Base-by-base conservation (phyloP, 73 alveolate genomes). In the Uronychia setigera region DNA sequence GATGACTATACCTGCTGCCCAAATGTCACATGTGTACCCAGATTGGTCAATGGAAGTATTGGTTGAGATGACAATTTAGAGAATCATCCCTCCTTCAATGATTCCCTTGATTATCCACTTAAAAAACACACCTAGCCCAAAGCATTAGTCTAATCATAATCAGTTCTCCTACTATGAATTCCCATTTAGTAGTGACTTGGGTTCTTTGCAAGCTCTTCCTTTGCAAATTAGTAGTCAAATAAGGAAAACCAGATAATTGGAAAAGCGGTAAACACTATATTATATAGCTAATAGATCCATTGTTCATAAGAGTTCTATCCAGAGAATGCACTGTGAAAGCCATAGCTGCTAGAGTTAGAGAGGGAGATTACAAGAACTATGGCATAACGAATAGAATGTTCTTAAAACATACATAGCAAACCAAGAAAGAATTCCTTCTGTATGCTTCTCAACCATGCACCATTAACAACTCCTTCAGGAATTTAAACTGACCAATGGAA, bases 381-480 rank as follows among this genome's bases (percentile, higher is more conserved):
- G 98, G 98, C 1, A 98, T 76, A 11, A 99, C 95, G 85, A 98
- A 97, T 32, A 98, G 93, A 29, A 97, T 84, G 87, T 98, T 98
- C 88, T 97, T 97, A 83, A 94, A 97, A 84, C 96, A 97, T 91
- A 94, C 95, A 87, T 92, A 97, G 59, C 95, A 93, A 1, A 97
- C 95, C 81, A 97, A 76, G 78, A 90, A 92, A 58, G 98, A 74
- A 88, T 97, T 97, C 86, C 96, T 96, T 78, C 99, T 88, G 89
- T 95, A 96, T 67, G 98, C 96, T 93, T 97, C 99, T 82, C 99
- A 92, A 0, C 99, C 99, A 92, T 96, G 96, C 77, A 83, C 89
- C 76, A 91, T 89, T 76, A 93, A 82, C 74, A 93, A 77, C 78
- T 79, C 84, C 81, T 93, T 87, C 60, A 93, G 78, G 92, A 84